These are phyloP conservation scores for Lenwebbia sp. DNA, from an alignment of 345 rosid genomes.

Conservation along the genomic window DNA sequence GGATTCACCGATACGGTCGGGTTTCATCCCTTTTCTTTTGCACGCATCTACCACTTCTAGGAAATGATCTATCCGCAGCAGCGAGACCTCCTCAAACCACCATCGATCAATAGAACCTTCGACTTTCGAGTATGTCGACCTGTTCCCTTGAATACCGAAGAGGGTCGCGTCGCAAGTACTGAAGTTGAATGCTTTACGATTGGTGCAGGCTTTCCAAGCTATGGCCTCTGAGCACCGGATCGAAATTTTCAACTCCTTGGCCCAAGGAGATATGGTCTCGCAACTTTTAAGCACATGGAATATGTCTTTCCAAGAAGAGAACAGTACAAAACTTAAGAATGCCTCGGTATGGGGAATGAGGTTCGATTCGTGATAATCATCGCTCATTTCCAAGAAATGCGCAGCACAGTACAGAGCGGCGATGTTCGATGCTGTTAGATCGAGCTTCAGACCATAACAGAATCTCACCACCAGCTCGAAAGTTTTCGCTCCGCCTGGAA, in stretches of 20 bases:
- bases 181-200: slow-evolving; percentile 5
- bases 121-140: background rate
- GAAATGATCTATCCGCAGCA: slow-evolving; percentile 51
- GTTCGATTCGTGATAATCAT: slow-evolving; percentile 29
- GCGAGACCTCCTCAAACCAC: slow-evolving; percentile 49
- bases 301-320: slow-evolving; percentile 40
- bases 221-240: slow-evolving; percentile 40
- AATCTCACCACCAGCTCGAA: slow-evolving; percentile 32
- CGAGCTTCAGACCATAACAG: slow-evolving; percentile 46
- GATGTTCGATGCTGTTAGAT: slow-evolving; percentile 29
- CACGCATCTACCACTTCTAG: slow-evolving; percentile 31
- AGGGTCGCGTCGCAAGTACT: background rate
- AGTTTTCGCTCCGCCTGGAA: slow-evolving; percentile 38
- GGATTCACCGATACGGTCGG: slow-evolving; percentile 33
- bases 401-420: slow-evolving; percentile 38
- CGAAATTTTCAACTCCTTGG: slow-evolving; percentile 23
- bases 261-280: slow-evolving; percentile 28
- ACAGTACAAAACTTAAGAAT: slow-evolving; percentile 19
- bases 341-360: slow-evolving; percentile 30
- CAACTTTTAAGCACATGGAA: slow-evolving; percentile 35
- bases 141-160: background rate
- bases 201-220: slow-evolving; percentile 31
- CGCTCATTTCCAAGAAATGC: slow-evolving; percentile 48
- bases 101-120: slow-evolving; percentile 10
- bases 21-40: slow-evolving; percentile 20